Evolutionary conservation across 1,284 basidiomycete species (phyloP).

Genomic region (Inonotus hispidus): DNA sequence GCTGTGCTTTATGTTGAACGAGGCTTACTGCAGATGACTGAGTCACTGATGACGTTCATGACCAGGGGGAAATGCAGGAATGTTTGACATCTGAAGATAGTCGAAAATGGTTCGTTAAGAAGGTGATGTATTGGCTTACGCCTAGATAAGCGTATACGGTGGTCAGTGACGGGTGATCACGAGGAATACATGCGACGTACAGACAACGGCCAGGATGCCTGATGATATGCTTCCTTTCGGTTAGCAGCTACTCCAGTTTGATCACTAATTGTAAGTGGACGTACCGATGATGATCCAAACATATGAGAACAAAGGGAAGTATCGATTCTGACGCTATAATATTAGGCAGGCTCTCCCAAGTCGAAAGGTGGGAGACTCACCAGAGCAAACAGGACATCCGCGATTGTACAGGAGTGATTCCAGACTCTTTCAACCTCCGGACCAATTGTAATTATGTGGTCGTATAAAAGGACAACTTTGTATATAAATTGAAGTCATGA

Average conservation of each 20-base stretch:
- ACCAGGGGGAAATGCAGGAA: neutral
- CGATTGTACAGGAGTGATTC: neutral
- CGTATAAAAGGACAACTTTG: slow-evolving; percentile 21
- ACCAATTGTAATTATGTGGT: slow-evolving; percentile 21
- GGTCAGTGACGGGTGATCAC: no score
- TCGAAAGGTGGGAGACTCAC: neutral
- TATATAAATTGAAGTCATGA: neutral
- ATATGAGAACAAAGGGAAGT: slow-evolving; percentile 7
- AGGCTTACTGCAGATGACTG: neutral
- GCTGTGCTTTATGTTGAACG: no score
- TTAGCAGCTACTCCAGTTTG: neutral
- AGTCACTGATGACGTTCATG: neutral
- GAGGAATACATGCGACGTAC: neutral
- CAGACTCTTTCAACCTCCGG: slow-evolving; percentile 22
- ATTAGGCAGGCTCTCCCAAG: neutral
- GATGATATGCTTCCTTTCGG: neutral
- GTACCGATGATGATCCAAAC: slow-evolving; percentile 3
- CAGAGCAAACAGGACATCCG: slow-evolving; percentile 12
- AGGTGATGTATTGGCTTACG: no score
- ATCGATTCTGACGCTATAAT: slow-evolving; percentile 6
- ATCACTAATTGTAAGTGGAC: neutral
- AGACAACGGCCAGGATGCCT: slow-evolving; percentile 1
- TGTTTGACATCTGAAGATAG: no score
- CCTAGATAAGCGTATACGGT: no score
- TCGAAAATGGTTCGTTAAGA: no score